These are phyloP conservation scores for Acanthochlamys bracteata DNA, from an alignment of 106 monocot species.

Conservation along the genomic window DNA sequence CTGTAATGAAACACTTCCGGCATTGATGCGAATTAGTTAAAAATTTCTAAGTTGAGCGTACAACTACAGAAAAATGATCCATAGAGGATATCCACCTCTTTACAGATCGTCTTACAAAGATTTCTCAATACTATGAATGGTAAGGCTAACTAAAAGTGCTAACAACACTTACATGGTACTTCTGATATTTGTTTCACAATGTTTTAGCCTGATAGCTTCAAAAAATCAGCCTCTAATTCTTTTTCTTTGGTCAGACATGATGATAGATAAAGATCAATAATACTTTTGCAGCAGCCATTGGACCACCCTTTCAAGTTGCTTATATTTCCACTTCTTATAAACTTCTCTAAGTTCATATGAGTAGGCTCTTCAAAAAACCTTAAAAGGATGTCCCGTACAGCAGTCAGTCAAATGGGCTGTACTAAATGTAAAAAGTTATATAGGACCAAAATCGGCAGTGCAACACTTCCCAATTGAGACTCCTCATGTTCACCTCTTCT, in stretches of 20 bases:
- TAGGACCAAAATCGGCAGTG: conserved; percentile 15
- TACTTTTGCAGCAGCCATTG: background rate
- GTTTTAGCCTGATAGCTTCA: conserved; percentile 25
- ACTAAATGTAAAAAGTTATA: conserved; percentile 23
- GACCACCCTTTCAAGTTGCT: conserved; percentile 7
- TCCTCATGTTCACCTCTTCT: conserved; percentile 24
- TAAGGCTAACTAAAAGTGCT: no score
- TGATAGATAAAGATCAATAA: conserved; percentile 8
- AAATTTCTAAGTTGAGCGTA: no score
- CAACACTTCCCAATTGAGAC: conserved; percentile 29
- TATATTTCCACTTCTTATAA: conserved; percentile 16
- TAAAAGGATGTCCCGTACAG: conserved; percentile 23
- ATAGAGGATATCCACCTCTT: no score
- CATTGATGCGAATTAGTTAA: no score
- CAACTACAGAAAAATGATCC: no score
- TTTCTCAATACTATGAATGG: no score
- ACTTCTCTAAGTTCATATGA: conserved; percentile 16
- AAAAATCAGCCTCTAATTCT: conserved; percentile 9
- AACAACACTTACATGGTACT: no score
- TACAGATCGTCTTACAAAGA: no score
- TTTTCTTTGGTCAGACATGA: conserved; percentile 36
- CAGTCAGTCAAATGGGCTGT: conserved; percentile 24
- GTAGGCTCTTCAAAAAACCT: conserved; percentile 18
- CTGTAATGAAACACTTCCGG: no score
- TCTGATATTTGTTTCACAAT: conserved; percentile 1